These are phyloP conservation scores for Drosera spatulata DNA, from an alignment of 179 eudicot species.

Conservation along the genomic window DNA sequence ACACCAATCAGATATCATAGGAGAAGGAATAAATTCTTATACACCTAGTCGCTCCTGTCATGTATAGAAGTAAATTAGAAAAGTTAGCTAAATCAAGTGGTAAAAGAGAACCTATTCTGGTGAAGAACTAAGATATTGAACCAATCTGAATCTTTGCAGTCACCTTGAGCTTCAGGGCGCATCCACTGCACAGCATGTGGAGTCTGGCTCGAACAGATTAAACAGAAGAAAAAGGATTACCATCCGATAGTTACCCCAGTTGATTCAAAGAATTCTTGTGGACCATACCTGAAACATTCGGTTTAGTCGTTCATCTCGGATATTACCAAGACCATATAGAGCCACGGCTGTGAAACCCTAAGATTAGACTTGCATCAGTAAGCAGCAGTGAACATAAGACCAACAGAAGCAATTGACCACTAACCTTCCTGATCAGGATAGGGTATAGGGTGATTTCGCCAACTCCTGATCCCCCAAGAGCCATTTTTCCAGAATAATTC, in stretches of 20 bases:
- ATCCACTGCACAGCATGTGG: conserved; percentile 99
- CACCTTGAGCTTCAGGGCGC: conserved; percentile 91
- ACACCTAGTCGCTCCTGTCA: too few species aligned
- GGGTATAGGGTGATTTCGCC: conserved; percentile 88
- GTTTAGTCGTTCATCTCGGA: conserved; percentile 96
- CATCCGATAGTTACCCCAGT: conserved; percentile 1
- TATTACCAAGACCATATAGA: conserved; percentile 95
- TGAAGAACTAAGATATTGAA: conserved; percentile 93
- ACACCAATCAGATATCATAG: too few species aligned
- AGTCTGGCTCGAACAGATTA: conserved; percentile 39
- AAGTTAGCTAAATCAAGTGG: background rate
- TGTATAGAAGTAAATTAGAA: background rate
- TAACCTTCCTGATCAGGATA: conserved; percentile 85
- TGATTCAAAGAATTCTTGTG: conserved; percentile 1
- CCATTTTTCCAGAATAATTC: conserved; percentile 98
- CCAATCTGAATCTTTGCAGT: conserved; percentile 87
- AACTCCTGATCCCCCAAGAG: conserved; percentile 95
- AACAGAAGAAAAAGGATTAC: conserved; percentile 9
- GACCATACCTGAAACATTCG: conserved; percentile 95
- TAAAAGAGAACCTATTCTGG: conserved; percentile 68
- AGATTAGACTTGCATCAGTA: conserved; percentile 7
- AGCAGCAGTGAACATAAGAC: background rate
- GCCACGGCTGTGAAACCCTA: conserved; percentile 95
- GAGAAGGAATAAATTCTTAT: too few species aligned
- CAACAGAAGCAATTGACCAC: conserved; percentile 9